A percentile compares a stretch with the other conserved stretches of the same genome.
These are phyloP conservation scores for Hypholoma sublateritium DNA, from an alignment of 768 basidiomycete genomes.

Conservation along the genomic window DNA sequence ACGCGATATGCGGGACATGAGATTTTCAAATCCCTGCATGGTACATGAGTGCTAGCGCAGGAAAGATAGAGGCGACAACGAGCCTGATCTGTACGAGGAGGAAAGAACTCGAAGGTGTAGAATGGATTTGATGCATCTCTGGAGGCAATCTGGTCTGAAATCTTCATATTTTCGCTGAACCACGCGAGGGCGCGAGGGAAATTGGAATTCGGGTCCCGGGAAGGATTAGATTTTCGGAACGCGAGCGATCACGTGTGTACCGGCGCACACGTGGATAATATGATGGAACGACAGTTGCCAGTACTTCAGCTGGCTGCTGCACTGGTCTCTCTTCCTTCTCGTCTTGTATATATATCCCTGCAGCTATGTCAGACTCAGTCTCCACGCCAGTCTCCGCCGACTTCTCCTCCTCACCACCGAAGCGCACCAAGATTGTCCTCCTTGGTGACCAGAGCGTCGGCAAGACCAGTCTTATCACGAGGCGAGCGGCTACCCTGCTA, in stretches of 20 bases:
- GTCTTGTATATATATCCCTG: constrained; percentile 5
- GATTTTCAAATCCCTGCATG: constrained; percentile 83
- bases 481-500: constrained; percentile 49
- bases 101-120: constrained; percentile 97
- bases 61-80: neutral
- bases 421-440: constrained; percentile 94
- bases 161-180: constrained; percentile 52
- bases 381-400: constrained; percentile 75
- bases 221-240: constrained; percentile 3
- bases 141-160: constrained; percentile 64
- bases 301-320: neutral
- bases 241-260: constrained; percentile 5
- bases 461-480: constrained; percentile 97
- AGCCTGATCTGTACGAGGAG: constrained; percentile 90
- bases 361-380: constrained; percentile 39
- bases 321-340: neutral
- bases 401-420: constrained; percentile 86
- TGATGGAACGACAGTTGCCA: neutral
- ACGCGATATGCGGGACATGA: constrained; percentile 83
- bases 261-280: constrained; percentile 7
- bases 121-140: constrained; percentile 57
- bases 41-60: neutral
- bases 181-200: neutral
- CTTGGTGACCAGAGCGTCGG: constrained; percentile 98
- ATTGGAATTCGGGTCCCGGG: neutral